phyloP scores from a whole-genome alignment of 495 filamentous ascomycete species.

The Lindgomyces ingoldianus region DNA sequence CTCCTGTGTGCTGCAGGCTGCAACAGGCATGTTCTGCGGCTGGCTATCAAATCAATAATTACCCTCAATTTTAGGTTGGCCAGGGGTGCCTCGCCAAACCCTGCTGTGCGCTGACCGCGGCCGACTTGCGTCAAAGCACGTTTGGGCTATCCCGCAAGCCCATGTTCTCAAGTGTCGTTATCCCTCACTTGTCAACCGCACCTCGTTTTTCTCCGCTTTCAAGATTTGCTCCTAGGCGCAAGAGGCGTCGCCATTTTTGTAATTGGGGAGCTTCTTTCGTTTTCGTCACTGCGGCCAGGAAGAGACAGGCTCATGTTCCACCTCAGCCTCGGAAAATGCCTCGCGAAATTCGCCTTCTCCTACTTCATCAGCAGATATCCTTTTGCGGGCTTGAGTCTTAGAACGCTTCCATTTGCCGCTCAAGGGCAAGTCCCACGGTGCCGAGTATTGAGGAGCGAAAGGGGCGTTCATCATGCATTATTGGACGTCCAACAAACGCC shows the following conservation, averaged over 20 bases:
- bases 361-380: slow-evolving; percentile 5
- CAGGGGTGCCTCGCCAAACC: slow-evolving; percentile 34
- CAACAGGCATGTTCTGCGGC: slow-evolving; percentile 35
- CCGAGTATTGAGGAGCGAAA: background rate
- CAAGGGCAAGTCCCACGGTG: background rate
- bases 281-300: background rate
- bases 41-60: slow-evolving; percentile 33
- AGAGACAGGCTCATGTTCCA: slow-evolving; percentile 14
- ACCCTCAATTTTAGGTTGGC: slow-evolving; percentile 21
- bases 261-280: slow-evolving; percentile 22
- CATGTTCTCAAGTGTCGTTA: slow-evolving; percentile 3
- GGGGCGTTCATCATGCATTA: background rate
- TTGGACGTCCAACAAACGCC: background rate
- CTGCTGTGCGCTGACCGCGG: slow-evolving; percentile 33
- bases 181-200: slow-evolving; percentile 19
- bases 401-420: slow-evolving; percentile 6
- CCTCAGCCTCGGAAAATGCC: slow-evolving; percentile 28
- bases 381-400: background rate
- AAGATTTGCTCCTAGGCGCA: slow-evolving; percentile 5
- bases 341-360: slow-evolving; percentile 17
- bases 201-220: slow-evolving; percentile 9
- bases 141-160: slow-evolving; percentile 28
- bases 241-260: slow-evolving; percentile 17
- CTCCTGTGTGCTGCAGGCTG: slow-evolving; percentile 35
- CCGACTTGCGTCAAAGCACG: slow-evolving; percentile 32